Base-by-base conservation (phyloP, 208 protist genomes). In the Acanthamoeba lenticulata region DNA sequence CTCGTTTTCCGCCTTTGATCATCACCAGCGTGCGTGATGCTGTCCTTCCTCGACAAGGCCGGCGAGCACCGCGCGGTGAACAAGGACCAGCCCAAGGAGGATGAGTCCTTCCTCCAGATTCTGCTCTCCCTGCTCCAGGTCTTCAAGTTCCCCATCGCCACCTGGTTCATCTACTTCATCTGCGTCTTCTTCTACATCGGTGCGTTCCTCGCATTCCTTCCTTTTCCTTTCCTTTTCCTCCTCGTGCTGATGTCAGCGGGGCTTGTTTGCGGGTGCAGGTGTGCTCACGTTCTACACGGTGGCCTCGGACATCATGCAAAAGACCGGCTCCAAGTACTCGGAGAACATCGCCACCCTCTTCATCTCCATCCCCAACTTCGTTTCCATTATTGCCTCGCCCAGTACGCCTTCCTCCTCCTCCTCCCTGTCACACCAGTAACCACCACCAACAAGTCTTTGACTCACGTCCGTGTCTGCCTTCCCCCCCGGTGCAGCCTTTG, bases 291-390 rank as follows among this genome's bases (percentile, higher is more conserved):
- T 95, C 67, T 95, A 95, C 72, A 93, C 94, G 19, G 90, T 95
- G 60, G 89, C 90, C 4, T 65, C 69, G 45, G 88, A 95, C 36
- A 95, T 95, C 55, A 95, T 95, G 94, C 94, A 95, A 45, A 29
- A 95, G 32, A 95, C 94, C 15, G 94, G 94, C 21, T 9, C 21
- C 27, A 49, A 90, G 29, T 95, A 95, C 95, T 93, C 83, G 29
- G 86, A 95, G 40, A 67, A 94, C 38, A 72, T 86, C 45, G 98
- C 98, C 13, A 92, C 97, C 1, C 94, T 96, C 17, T 98, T 98
- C 95, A 95, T 98, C 1, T 98, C 98, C 5, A 95, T 97, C 38
- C 98, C 97, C 94, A 98, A 98, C 94, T 96, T 98, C n/a, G 97
- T 97, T 13, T 98, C 97, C 0, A 97, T 97, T 24, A 95, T 96